Conservation (phyloP, 169 alveolate genomes). For the Plasmodium knowlesi region DNA sequence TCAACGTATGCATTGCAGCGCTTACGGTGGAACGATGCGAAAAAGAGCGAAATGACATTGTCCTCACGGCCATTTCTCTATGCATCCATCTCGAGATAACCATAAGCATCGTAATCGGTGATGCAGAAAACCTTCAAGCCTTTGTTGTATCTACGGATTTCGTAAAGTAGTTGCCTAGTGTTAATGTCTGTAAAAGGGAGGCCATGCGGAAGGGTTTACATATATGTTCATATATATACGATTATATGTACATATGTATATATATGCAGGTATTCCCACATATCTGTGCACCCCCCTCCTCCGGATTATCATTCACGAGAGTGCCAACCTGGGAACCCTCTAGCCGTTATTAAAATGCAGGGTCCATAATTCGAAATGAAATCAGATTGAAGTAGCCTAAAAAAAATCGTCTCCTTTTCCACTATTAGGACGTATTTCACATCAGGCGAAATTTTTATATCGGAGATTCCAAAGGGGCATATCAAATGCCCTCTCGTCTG, state of each 20-base stretch:
- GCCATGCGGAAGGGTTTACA: neutral
- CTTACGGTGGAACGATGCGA: neutral
- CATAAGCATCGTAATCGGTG: conserved; percentile 74
- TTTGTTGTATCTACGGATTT: conserved; percentile 22
- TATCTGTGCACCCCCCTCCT: neutral
- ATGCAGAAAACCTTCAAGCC: conserved; percentile 39
- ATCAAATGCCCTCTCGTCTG: conserved; percentile 70
- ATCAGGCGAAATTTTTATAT: conserved; percentile 63
- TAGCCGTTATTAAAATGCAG: conserved; percentile 44
- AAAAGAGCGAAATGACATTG: neutral
- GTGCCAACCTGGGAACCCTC: conserved; percentile 67
- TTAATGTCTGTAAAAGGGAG: conserved; percentile 34
- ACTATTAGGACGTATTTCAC: conserved; percentile 74
- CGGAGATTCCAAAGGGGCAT: conserved; percentile 72
- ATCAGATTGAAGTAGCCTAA: conserved; percentile 68
- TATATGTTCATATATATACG: neutral
- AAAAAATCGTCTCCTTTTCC: conserved; percentile 79
- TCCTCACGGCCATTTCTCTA: neutral
- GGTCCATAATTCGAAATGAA: conserved; percentile 68
- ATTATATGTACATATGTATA: neutral
- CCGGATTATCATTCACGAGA: neutral
- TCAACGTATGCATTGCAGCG: neutral
- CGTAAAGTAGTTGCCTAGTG: conserved; percentile 54
- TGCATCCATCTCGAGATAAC: conserved; percentile 9
- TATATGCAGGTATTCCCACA: neutral